Conservation (phyloP, 2,329 filamentous ascomycete species). For the Colletotrichum agaves region DNA sequence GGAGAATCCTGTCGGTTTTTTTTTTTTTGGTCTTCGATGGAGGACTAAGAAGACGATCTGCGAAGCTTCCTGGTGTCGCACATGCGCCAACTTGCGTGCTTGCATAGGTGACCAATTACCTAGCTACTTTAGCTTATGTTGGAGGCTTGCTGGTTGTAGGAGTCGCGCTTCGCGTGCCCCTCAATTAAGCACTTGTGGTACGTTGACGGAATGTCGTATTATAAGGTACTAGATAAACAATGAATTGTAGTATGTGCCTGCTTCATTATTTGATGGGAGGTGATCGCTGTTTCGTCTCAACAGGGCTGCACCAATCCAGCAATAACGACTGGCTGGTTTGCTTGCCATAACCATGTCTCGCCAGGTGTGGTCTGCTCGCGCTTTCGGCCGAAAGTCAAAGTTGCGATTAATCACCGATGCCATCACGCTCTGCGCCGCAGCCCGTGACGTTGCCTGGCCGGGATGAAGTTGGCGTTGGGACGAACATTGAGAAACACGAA, state of each 20-base stretch:
- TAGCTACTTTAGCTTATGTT: too few species aligned
- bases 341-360: not conserved
- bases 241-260: not conserved
- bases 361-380: not conserved
- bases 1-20: not conserved
- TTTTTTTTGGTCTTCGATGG: not conserved
- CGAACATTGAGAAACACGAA: not conserved
- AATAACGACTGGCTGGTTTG: not conserved
- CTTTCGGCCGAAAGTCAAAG: not conserved
- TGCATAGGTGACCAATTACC: too few species aligned
- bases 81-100: not conserved
- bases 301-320: not conserved
- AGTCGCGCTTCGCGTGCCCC: too few species aligned
- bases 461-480: not conserved
- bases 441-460: not conserved
- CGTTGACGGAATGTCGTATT: too few species aligned
- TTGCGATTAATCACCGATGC: not conserved
- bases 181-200: not conserved
- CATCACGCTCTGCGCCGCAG: not conserved
- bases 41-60: not conserved
- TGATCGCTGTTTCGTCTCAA: conserved; percentile 4
- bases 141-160: too few species aligned
- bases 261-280: too few species aligned
- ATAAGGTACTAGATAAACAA: too few species aligned
- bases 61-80: conserved; percentile 3